These are phyloP conservation scores for Fusarium agapanthi DNA, from an alignment of 2,329 filamentous ascomycete genomes.

Conservation along the genomic window DNA sequence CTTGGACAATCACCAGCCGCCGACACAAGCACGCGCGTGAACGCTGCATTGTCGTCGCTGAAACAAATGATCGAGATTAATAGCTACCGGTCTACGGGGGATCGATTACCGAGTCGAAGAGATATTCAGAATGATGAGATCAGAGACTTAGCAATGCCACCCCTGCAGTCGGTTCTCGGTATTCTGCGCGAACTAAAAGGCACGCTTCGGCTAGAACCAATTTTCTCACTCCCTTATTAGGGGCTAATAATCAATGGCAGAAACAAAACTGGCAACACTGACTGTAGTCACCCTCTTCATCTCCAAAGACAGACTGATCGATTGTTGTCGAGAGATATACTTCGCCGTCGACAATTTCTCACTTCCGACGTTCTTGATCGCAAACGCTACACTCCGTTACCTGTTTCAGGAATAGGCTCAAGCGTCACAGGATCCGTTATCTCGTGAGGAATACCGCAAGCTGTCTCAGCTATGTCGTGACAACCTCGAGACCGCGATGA, in stretches of 20 bases:
- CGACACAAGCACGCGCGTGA: neutral
- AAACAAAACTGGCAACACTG: neutral
- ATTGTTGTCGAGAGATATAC: neutral
- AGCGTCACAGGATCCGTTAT: neutral
- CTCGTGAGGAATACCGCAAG: neutral
- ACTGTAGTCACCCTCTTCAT: neutral
- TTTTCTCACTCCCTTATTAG: no score
- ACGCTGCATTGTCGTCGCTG: neutral
- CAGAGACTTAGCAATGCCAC: neutral
- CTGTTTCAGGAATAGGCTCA: neutral
- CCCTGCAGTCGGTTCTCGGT: rapidly evolving
- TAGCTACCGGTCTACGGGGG: neutral
- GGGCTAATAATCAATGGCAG: neutral
- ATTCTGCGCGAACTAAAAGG: neutral
- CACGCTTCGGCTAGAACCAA: no score
- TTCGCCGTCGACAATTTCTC: neutral
- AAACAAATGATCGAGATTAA: neutral
- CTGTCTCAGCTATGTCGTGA: neutral
- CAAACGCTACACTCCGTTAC: neutral
- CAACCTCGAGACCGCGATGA: neutral
- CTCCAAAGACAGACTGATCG: neutral
- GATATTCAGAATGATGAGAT: neutral
- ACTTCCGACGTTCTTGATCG: neutral
- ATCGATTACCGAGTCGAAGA: neutral
- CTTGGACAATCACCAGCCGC: neutral